phyloP scores from a whole-genome alignment of 2,329 filamentous ascomycete genomes.

The Corinectria fuckeliana region DNA sequence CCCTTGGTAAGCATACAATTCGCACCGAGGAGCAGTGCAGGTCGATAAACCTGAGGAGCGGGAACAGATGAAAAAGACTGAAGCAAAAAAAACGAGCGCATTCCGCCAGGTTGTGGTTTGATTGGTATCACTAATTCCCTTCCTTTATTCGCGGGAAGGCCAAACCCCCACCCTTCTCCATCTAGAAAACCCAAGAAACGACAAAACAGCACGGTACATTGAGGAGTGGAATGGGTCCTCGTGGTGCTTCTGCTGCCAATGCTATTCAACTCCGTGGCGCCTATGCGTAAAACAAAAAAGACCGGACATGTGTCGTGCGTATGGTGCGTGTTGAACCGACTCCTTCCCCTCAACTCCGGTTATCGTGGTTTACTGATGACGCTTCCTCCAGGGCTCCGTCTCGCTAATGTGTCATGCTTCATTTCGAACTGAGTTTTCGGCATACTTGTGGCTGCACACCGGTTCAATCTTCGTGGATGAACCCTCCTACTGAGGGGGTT shows the following conservation, averaged over 20 bases:
- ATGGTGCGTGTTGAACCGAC: constrained; percentile 10
- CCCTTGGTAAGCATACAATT: not conserved
- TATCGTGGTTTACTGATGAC: constrained; percentile 23
- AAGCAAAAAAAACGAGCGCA: constrained; percentile 26
- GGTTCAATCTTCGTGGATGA: not conserved
- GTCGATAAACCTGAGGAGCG: constrained; percentile 7
- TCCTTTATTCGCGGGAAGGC: constrained; percentile 7
- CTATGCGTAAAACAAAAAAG: constrained; percentile 35
- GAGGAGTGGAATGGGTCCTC: not conserved
- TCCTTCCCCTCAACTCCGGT: constrained; percentile 33
- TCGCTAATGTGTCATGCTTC: constrained; percentile 16
- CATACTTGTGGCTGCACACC: not conserved
- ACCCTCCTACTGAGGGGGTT: not conserved
- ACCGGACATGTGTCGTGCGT: constrained; percentile 34
- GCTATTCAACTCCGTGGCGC: constrained; percentile 38
- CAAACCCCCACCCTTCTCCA: constrained; percentile 10
- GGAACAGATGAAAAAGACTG: constrained; percentile 8
- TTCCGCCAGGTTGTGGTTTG: constrained; percentile 24
- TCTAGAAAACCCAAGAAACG: constrained; percentile 28
- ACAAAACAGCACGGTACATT: not conserved
- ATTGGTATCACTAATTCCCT: constrained; percentile 37
- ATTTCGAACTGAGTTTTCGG: not conserved
- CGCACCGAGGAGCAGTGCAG: not conserved
- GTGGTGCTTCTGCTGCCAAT: constrained; percentile 22
- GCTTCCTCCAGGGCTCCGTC: constrained; percentile 9